phyloP scores from a whole-genome alignment of 2,329 filamentous ascomycete species.

The Aspergillus clavatus region DNA sequence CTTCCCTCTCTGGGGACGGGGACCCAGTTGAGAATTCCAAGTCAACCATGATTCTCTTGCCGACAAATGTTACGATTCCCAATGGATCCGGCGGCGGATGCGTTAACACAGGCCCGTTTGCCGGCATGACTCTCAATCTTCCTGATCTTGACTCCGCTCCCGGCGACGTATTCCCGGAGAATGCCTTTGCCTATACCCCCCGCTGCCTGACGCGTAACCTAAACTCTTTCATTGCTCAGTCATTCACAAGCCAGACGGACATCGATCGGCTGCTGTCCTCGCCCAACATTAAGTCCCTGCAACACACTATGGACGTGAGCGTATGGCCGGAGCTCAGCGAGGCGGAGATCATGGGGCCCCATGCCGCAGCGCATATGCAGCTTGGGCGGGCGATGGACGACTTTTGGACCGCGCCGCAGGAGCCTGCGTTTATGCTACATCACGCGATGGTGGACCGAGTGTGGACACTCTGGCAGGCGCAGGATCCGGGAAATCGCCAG shows the following conservation, averaged over 20 bases:
- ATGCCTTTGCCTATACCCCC: conserved; percentile 8
- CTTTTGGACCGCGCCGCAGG: conserved; percentile 8
- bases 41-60: not conserved
- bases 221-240: not conserved
- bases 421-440: conserved; percentile 30
- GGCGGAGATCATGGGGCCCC: not conserved
- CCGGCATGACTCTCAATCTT: conserved; percentile 5
- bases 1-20: conserved; percentile 20
- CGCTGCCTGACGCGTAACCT: conserved; percentile 6
- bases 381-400: conserved; percentile 2
- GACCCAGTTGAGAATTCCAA: conserved; percentile 9
- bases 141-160: not conserved
- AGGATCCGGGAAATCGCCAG: conserved; percentile 4
- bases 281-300: too few relatives aligned
- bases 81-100: conserved; percentile 3
- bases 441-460: conserved; percentile 27
- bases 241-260: too few relatives aligned
- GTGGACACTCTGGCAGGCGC: conserved; percentile 27
- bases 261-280: too few relatives aligned
- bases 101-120: conserved; percentile 8
- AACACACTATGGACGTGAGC: conserved; percentile 1
- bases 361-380: conserved; percentile 2
- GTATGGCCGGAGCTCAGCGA: not conserved
- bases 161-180: conserved; percentile 1
- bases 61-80: not conserved